Conservation (phyloP, 2,329 filamentous ascomycete genomes). For the Sarocladium oryzae region DNA sequence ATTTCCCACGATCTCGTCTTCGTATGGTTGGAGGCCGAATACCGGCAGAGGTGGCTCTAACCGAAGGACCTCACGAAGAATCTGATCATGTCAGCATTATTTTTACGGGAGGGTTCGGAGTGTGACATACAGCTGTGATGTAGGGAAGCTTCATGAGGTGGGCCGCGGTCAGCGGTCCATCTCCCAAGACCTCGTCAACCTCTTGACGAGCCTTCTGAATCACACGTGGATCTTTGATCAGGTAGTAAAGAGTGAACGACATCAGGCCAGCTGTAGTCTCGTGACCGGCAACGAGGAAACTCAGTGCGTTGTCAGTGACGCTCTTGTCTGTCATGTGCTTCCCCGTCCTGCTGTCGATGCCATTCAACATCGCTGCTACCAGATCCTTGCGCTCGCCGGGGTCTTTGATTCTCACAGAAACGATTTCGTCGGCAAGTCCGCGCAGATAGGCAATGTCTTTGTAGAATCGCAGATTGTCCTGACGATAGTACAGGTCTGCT, state of each 20-base stretch:
- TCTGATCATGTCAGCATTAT: too few relatives aligned
- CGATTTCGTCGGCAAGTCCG: slow-evolving; percentile 45
- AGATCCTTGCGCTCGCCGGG: slow-evolving; percentile 57
- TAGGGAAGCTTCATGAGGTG: slow-evolving; percentile 61
- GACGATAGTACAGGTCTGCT: slow-evolving; percentile 40
- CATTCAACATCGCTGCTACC: slow-evolving; percentile 62
- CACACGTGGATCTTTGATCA: slow-evolving; percentile 55
- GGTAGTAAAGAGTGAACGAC: slow-evolving; percentile 57
- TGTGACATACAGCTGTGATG: slow-evolving; percentile 50
- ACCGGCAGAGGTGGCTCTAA: background rate
- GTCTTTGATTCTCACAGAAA: slow-evolving; percentile 46
- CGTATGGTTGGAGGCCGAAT: slow-evolving; percentile 19
- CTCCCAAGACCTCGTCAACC: slow-evolving; percentile 59
- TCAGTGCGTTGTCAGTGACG: slow-evolving; percentile 66
- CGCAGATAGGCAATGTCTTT: slow-evolving; percentile 49
- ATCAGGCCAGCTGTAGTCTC: slow-evolving; percentile 65
- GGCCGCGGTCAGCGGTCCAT: slow-evolving; percentile 48
- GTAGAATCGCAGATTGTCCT: slow-evolving; percentile 43
- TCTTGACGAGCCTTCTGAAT: slow-evolving; percentile 59
- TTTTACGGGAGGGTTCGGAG: too few relatives aligned
- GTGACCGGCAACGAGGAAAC: slow-evolving; percentile 61
- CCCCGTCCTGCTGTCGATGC: slow-evolving; percentile 58
- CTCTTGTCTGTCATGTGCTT: slow-evolving; percentile 53
- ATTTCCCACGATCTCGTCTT: slow-evolving; percentile 21
- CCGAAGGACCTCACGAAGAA: slow-evolving; percentile 8